Percentiles rank a stretch among this genome's conserved stretches.
Evolutionary conservation across 129 eudicot genomes (phyloP).

Genomic region (Sambucus nigra): DNA sequence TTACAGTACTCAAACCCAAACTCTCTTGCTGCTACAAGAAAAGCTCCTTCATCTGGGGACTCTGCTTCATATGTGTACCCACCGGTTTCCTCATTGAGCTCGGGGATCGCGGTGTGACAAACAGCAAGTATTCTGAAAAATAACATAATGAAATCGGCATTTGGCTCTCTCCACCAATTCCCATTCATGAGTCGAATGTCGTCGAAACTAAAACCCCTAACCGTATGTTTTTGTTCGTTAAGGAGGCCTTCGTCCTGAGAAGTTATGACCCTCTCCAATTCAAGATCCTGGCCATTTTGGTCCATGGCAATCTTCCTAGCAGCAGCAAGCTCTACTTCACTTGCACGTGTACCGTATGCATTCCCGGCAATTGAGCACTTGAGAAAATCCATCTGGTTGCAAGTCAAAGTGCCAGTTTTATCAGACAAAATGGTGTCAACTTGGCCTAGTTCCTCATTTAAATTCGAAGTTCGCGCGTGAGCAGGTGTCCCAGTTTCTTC

Average conservation of each 20-base stretch:
- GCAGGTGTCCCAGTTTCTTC: slow-evolving; percentile 63
- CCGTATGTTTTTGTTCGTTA: slow-evolving; percentile 11
- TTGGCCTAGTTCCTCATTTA: slow-evolving; percentile 65
- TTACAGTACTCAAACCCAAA: slow-evolving; percentile 51
- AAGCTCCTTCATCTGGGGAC: slow-evolving; percentile 63
- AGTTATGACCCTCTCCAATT: slow-evolving; percentile 29
- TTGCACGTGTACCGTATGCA: slow-evolving; percentile 44
- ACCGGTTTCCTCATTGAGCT: slow-evolving; percentile 43
- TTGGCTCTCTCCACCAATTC: slow-evolving; percentile 41
- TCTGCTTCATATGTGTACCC: slow-evolving; percentile 46
- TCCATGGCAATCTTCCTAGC: slow-evolving; percentile 51
- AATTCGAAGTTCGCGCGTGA: slow-evolving; percentile 54
- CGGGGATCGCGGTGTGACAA: slow-evolving; percentile 66
- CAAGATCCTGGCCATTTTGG: slow-evolving; percentile 25
- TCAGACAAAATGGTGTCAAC: slow-evolving; percentile 62
- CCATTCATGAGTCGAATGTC: slow-evolving; percentile 47
- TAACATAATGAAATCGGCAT: slow-evolving; percentile 27
- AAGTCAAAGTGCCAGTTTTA: slow-evolving; percentile 63
- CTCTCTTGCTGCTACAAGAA: slow-evolving; percentile 67
- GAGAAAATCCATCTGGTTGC: slow-evolving; percentile 63
- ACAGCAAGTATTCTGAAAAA: slow-evolving; percentile 43
- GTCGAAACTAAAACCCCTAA: slow-evolving; percentile 53
- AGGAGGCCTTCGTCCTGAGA: slow-evolving; percentile 25
- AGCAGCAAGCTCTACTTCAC: slow-evolving; percentile 70
- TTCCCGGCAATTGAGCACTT: slow-evolving; percentile 61